Base-by-base conservation (phyloP, 192 early-diverging fungal genomes). In the Backusella australiensis region DNA sequence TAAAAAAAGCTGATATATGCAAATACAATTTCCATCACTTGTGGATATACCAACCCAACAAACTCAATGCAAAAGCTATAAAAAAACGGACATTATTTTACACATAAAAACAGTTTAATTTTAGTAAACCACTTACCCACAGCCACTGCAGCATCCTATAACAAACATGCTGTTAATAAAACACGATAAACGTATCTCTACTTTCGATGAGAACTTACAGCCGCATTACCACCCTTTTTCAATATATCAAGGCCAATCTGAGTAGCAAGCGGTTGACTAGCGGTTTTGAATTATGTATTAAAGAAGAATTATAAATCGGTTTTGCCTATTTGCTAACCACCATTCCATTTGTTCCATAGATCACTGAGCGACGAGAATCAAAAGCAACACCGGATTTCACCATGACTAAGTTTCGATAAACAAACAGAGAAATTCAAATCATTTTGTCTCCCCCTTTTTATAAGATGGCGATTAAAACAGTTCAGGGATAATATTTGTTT, bases 221-320 rank as follows among this genome's bases (percentile, higher is more conserved):
- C 94, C 3, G 94, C 92, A 77, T 94, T 95, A 7, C 94, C 94
- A 35, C 93, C 93, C 44, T 78, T 77, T 41, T 81, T 83, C 14
- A 95, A 79, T 23, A 92, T 90, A 19, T 73, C 75, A 1, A 92
- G 74, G 19, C 94, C 94, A 1, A 89, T 88, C 46, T 91, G 83
- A 66, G 87, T 86, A 9, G 94, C 94, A 35, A 93, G 80, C 8
- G 91, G 92, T 83, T 95, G 92, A 39, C 90, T 90, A 84, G 39
- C 52, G 6, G 59, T 11, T 72, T 53, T 4, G 23, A 41, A 67
- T 17, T 1, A 49, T 19, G 5, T 15, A 44, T 44, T 32, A 52
- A 59, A n/a, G 1, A 34, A 36, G 42, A 1, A 14, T 42, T 21
- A 34, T 29, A 56, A 59, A 26, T 29, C 53, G 11, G 0, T 0